Evolutionary conservation across 768 basidiomycete species (phyloP).

Genomic region (Tulasnella calospora): DNA sequence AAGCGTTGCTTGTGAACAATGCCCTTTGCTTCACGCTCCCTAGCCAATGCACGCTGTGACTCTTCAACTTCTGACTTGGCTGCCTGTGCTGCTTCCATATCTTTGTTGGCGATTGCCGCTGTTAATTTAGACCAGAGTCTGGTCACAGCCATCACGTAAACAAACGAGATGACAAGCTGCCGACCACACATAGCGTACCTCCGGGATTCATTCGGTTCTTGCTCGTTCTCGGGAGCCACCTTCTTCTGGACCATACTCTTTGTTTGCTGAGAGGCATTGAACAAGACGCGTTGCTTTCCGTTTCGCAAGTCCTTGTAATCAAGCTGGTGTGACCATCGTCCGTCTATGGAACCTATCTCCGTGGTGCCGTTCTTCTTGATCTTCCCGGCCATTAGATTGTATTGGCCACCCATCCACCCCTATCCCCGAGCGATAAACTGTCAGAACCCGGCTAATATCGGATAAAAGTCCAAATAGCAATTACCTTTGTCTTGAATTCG

Average conservation of each 20-base stretch:
- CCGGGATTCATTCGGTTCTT: slow-evolving; percentile 86
- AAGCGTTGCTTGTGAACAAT: slow-evolving; percentile 67
- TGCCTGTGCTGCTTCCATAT: slow-evolving; percentile 91
- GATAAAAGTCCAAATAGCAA: not conserved
- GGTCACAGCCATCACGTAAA: not conserved
- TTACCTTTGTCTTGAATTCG: slow-evolving; percentile 95
- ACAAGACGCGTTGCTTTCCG: slow-evolving; percentile 67
- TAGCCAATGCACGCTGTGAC: slow-evolving; percentile 76
- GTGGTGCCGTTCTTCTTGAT: slow-evolving; percentile 53
- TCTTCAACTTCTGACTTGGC: slow-evolving; percentile 91
- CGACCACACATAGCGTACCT: slow-evolving; percentile 44
- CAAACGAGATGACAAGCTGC: not conserved
- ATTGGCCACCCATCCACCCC: slow-evolving; percentile 56
- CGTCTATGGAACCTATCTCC: slow-evolving; percentile 80
- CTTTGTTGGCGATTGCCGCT: slow-evolving; percentile 72
- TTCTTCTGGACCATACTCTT: slow-evolving; percentile 71
- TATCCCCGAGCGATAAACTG: not conserved
- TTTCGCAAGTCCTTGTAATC: slow-evolving; percentile 68
- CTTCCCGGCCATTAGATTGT: slow-evolving; percentile 83
- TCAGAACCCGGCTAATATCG: not conserved
- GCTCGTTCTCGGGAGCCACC: slow-evolving; percentile 79
- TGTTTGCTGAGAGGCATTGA: slow-evolving; percentile 75
- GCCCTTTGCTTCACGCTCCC: slow-evolving; percentile 67
- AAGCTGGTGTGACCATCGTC: slow-evolving; percentile 88
- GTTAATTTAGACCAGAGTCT: slow-evolving; percentile 84